A percentile compares a stretch with the other conserved stretches of the same genome.
These are phyloP conservation scores for Penicillium janthinellum DNA, from an alignment of 2,329 filamentous ascomycete species.

Conservation along the genomic window DNA sequence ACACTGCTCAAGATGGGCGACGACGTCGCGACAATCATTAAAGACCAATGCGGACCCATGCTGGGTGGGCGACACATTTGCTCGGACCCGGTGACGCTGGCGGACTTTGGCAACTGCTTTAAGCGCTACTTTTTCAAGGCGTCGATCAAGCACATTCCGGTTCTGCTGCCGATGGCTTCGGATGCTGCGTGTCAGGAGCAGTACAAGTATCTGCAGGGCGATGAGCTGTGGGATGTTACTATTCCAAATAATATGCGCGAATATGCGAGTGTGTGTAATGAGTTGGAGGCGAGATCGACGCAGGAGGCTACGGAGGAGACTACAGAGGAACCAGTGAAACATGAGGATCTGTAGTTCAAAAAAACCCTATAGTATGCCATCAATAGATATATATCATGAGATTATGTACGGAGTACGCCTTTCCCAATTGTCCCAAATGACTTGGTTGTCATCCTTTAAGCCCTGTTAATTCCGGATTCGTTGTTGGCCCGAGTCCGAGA, in stretches of 20 bases:
- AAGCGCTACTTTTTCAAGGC: slow-evolving; percentile 37
- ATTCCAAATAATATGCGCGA: slow-evolving; percentile 40
- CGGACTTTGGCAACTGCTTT: slow-evolving; percentile 39
- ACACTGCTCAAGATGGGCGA: slow-evolving; percentile 37
- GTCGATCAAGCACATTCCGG: slow-evolving; percentile 32
- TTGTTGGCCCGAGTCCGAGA: slow-evolving; percentile 1
- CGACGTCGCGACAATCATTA: slow-evolving; percentile 39
- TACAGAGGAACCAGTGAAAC: neutral
- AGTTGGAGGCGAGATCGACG: slow-evolving; percentile 19
- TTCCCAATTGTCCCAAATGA: neutral
- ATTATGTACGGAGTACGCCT: no score
- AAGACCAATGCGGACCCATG: slow-evolving; percentile 33
- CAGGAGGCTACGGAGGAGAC: neutral
- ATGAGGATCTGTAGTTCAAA: slow-evolving; percentile 22
- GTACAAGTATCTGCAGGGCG: slow-evolving; percentile 31
- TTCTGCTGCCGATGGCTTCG: slow-evolving; percentile 35
- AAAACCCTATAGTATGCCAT: neutral
- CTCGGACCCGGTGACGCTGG: slow-evolving; percentile 33
- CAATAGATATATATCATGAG: neutral
- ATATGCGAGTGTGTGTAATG: slow-evolving; percentile 35
- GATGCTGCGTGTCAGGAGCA: slow-evolving; percentile 36
- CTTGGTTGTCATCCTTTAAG: neutral
- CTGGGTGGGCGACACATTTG: slow-evolving; percentile 37
- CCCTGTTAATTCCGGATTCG: neutral
- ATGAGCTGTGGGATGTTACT: slow-evolving; percentile 36